Base-by-base conservation (phyloP, 2,329 filamentous ascomycete genomes). In the Penicillium freii region DNA sequence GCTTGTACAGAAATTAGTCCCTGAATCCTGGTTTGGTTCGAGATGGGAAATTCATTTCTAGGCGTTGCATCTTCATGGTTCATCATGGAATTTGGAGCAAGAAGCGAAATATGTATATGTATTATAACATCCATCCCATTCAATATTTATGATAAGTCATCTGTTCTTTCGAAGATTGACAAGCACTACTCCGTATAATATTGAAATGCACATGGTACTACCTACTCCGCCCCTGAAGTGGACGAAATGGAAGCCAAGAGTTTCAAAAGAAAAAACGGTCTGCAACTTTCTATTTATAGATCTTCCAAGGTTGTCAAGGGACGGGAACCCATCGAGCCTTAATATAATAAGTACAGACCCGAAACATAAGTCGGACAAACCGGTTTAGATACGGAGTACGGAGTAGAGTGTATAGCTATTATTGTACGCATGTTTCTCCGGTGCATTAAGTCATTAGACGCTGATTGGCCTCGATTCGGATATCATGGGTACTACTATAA, bases 381-480 rank as follows among this genome's bases (percentile, higher is more conserved):
- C 43, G n/a, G 44, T 33, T 31, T 10, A 4, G 13, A 13, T 33
- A 13, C 1, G 10, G 29, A 11, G 10, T 13, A 15, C 6, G 25
- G 25, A 27, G 25, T 8, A 2, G 25, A 27, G 31, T 33, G 29
- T 9, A 31, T 10, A 23, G 9, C 10, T 45, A 45, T 43, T 43
- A 27, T 27, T 27, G 13, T 25, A n/a, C 17, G 40, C 11, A n/a
- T 47, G 51, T 54, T 40, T 47, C 42, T n/a, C 43, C 51, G 34
- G 5, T 44, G 11, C 39, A 36, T 3, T 21, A 45, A 19, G 23
- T 5, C 34, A 51, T 46, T 51, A 54, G 5, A 5, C 19, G 8
- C 7, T 47, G 40, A 58, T 58, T 55, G 56, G 56, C 40, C 29
- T 58, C 31, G 56, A 58, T 36, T 56, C 52, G 40, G 42, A 55